Evolutionary conservation across 1,284 basidiomycete species (phyloP).

Genomic region (Leccinum cinnamomeum): DNA sequence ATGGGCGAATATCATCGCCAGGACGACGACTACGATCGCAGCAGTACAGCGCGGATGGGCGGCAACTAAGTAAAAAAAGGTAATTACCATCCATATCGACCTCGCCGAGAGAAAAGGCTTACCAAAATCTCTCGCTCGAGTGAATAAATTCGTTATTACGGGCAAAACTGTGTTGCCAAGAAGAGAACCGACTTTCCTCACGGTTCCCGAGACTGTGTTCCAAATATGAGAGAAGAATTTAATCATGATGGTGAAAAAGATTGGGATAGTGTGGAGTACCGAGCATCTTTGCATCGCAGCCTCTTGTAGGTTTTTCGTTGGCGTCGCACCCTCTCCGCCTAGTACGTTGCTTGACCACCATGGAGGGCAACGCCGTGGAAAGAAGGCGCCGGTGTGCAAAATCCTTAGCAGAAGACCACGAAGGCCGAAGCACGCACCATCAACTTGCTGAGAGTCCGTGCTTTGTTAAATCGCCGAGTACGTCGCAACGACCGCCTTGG

Average conservation of each 20-base stretch:
- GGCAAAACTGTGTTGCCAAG: neutral
- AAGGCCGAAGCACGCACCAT: neutral
- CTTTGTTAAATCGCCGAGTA: neutral
- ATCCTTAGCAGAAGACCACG: neutral
- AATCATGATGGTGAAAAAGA: neutral
- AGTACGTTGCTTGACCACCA: neutral
- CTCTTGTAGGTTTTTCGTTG: constrained; percentile 9
- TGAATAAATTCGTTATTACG: neutral
- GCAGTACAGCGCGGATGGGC: neutral
- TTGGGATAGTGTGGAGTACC: neutral
- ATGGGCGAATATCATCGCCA: neutral
- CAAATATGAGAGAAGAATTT: neutral
- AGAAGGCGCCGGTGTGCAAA: neutral
- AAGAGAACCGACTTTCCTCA: accelerated
- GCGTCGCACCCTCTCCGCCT: neutral
- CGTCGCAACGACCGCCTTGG: neutral
- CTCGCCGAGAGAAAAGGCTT: neutral
- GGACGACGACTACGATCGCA: neutral
- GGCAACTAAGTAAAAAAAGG: neutral
- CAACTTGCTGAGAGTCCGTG: neutral
- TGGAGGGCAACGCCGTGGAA: neutral
- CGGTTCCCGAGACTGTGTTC: neutral
- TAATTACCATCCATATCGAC: neutral
- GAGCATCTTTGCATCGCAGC: neutral
- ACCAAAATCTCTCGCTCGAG: neutral